These are phyloP conservation scores for Piloderma croceum DNA, from an alignment of 768 basidiomycete species.

Conservation along the genomic window DNA sequence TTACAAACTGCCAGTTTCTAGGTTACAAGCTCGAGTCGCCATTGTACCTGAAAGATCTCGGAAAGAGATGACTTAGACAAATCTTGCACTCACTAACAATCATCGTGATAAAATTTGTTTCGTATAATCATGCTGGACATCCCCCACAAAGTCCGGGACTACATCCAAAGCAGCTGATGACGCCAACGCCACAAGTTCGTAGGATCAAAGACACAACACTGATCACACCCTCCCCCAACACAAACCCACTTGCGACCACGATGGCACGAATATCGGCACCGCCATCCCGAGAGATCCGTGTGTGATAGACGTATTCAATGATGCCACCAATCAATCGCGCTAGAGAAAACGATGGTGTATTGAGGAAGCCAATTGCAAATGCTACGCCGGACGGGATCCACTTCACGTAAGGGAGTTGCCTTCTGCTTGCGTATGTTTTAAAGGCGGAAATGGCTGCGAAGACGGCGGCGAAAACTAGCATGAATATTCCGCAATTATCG, in stretches of 20 bases:
- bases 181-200: conserved; percentile 68
- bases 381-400: conserved; percentile 92
- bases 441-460: conserved; percentile 63
- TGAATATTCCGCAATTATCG: conserved; percentile 65
- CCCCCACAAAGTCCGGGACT: conserved; percentile 66
- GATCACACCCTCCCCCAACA: conserved; percentile 89
- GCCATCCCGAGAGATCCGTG: conserved; percentile 41
- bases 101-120: not conserved
- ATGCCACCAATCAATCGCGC: conserved; percentile 87
- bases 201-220: conserved; percentile 76
- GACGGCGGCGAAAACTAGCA: conserved; percentile 68
- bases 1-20: too few species aligned
- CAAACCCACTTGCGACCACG: conserved; percentile 90
- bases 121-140: conserved; percentile 40
- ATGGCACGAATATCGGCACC: conserved; percentile 67
- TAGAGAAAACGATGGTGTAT: conserved; percentile 91
- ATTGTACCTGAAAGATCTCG: too few species aligned
- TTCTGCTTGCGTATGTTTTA: conserved; percentile 55
- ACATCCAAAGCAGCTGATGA: conserved; percentile 85
- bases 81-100: too few species aligned
- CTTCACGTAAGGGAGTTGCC: conserved; percentile 49
- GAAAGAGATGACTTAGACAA: too few species aligned
- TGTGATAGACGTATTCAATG: conserved; percentile 67
- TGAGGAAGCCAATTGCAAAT: conserved; percentile 93
- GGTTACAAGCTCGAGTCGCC: too few species aligned